Base-by-base conservation (phyloP, 169 alveolate genomes). In the Plasmodium coatneyi region DNA sequence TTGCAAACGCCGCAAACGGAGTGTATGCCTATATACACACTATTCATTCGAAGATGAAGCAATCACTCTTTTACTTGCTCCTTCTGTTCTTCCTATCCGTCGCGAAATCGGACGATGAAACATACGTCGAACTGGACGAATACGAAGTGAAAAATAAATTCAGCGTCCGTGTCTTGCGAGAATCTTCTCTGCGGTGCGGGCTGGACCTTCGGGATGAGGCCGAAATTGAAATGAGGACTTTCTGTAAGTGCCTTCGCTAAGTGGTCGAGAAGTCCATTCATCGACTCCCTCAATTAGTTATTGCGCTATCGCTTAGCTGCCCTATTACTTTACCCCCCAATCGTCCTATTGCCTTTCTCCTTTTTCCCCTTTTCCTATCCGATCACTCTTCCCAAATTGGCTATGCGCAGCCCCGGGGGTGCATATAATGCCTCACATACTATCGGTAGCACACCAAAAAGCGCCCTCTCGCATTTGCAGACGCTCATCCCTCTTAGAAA, bases 161-260 rank as follows among this genome's bases (percentile, higher is more conserved):
- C 70, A 89, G 91, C 52, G 54, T 89, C 71, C 87, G 94, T 78
- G 70, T 89, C 46, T 80, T 89, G 90, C 80, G 71, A 80, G 36
- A 52, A 52, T 79, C 94, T 36, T 30, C 80, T 49, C 3, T 66
- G 32, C 71, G 82, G 49, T 89, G 94, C 52, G 94, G 94, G 25
- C 71, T 89, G 70, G 83, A 78, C 60, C 43, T 79, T 39, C n/a
- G 56, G 30, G 94, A 89, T 25, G 71, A 25, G 52, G 94, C 94
- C 71, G 90, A 79, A 41, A 89, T 89, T 22, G 84, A 89, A 79
- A 78, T 89, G 78, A 78, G 94, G 70, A 79, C 94, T 28, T 89
- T 89, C 71, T 78, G 94, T 89, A 89, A 80, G 83, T 6, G 32
- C 52, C 76, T 39, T 66, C 76, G 39, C 0, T 12, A 49, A 4